Percentiles rank a stretch among this genome's conserved stretches.
Evolutionary conservation across 805 yeast genomes (phyloP).

Genomic region (Candida bentonensis): DNA sequence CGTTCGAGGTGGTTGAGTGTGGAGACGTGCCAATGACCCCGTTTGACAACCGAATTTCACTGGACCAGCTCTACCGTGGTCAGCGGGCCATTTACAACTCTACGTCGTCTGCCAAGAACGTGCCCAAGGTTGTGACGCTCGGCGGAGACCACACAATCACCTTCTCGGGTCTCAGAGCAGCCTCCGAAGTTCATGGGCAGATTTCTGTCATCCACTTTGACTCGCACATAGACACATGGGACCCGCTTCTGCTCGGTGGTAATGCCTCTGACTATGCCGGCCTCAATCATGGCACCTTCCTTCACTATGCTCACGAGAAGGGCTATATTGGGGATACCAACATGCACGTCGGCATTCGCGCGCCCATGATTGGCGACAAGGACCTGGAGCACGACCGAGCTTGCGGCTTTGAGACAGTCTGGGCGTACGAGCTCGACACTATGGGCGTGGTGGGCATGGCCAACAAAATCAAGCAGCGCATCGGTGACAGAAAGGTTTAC

Average conservation of each 20-base stretch:
- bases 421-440: constrained; percentile 56
- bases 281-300: constrained; percentile 54
- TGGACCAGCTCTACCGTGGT: constrained; percentile 40
- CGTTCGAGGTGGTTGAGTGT: constrained; percentile 34
- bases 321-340: constrained; percentile 39
- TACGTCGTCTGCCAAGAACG: constrained; percentile 23
- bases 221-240: constrained; percentile 60
- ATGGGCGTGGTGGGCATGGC: constrained; percentile 46
- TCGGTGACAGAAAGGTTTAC: constrained; percentile 53
- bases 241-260: constrained; percentile 49
- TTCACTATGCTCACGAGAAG: constrained; percentile 56
- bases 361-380: constrained; percentile 39
- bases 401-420: constrained; percentile 47
- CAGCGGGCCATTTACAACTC: constrained; percentile 29
- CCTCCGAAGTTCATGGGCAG: constrained; percentile 43
- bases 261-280: constrained; percentile 43
- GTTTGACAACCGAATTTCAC: constrained; percentile 45
- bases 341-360: constrained; percentile 52
- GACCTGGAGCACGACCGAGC: constrained; percentile 44
- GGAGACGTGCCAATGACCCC: constrained; percentile 58
- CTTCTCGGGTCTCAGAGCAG: constrained; percentile 51
- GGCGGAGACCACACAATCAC: constrained; percentile 73
- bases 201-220: constrained; percentile 55
- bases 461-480: constrained; percentile 32
- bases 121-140: constrained; percentile 49